A percentile compares a stretch with the other conserved stretches of the same genome.
Evolutionary conservation across 495 filamentous ascomycete genomes (phyloP).

Genomic region (Penicillium ucsense): DNA sequence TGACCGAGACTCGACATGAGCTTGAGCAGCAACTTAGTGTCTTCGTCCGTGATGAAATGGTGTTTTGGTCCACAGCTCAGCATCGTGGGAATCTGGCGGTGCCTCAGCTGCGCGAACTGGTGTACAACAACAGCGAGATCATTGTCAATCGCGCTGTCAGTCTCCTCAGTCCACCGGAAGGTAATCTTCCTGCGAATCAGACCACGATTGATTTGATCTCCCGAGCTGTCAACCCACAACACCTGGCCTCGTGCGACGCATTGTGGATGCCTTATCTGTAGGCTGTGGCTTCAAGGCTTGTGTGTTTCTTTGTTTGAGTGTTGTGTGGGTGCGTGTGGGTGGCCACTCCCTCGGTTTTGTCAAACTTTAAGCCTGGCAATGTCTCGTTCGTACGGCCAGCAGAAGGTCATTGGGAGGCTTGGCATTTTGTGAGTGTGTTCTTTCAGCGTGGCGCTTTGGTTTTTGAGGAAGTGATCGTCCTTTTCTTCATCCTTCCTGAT

Average conservation of each 20-base stretch:
- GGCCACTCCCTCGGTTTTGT: no score
- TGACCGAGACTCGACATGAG: constrained; percentile 85
- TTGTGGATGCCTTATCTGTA: constrained; percentile 97
- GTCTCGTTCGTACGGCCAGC: no score
- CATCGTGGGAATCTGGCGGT: constrained; percentile 60
- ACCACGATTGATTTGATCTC: constrained; percentile 88
- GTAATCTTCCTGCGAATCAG: constrained; percentile 85
- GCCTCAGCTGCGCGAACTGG: constrained; percentile 69
- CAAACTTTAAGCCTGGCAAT: no score
- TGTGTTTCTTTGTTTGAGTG: constrained; percentile 1
- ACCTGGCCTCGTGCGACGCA: constrained; percentile 74
- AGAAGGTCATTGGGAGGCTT: constrained; percentile 10
- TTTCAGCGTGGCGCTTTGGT: constrained; percentile 29
- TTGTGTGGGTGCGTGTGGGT: no score
- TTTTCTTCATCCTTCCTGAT: constrained; percentile 4
- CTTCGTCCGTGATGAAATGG: constrained; percentile 96
- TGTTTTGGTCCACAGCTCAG: constrained; percentile 85
- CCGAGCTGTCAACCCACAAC: constrained; percentile 75
- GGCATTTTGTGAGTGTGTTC: constrained; percentile 6
- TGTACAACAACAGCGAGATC: constrained; percentile 77
- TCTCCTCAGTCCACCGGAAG: constrained; percentile 54
- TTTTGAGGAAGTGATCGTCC: constrained; percentile 1
- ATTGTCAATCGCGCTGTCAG: constrained; percentile 83
- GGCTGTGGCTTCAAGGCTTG: constrained; percentile 9
- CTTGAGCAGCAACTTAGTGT: constrained; percentile 86